Base-by-base conservation (phyloP, 2,329 filamentous ascomycete species). In the Metarhizium rileyi region DNA sequence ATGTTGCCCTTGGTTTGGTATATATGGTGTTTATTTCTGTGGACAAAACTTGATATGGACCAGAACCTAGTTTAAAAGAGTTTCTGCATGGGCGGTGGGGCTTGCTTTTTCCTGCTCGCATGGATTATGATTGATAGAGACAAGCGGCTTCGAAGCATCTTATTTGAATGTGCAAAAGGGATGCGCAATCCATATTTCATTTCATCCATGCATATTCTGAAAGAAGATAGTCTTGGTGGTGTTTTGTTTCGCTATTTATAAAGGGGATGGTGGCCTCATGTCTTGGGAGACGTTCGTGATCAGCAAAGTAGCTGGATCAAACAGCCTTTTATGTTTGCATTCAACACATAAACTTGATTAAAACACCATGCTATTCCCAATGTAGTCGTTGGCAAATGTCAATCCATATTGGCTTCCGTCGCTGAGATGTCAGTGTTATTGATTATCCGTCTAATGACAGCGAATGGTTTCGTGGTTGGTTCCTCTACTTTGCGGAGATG, bases 401-500 rank as follows among this genome's bases (percentile, higher is more conserved):
- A 38, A 20, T 10, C n/a, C n/a, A 10, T 9, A 2, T 38, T 20
- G 18, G n/a, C 4, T 20, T 20, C 16, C n/a, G 18, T 3, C 20
- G 38, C n/a, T 3, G 20, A 20, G 2, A n/a, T 23, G 38, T 14
- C 12, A 16, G 10, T 25, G 9, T 8, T 2, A 14, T 4, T 25
- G 4, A 23, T 23, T 42, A 9, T 42, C 5, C 12, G 38, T 42
- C 5, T 20, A 4, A 9, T 20, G 16, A 23, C 23, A 42, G 9
- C 10, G 9, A 10, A 25, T 16, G 25, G 22, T 0, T 8, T n/a
- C 33, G 14, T 36, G 14, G 12, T 40, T 22, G n/a, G 8, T 26
- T 36, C 25, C 10, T 54, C 56, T 59, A 66, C 52, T 64, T 67
- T 28, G 62, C 52, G 42, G 70, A 65, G 36, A 70, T 61, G n/a